Conservation (phyloP, 2,329 filamentous ascomycete genomes). For the Colletotrichum sp. region DNA sequence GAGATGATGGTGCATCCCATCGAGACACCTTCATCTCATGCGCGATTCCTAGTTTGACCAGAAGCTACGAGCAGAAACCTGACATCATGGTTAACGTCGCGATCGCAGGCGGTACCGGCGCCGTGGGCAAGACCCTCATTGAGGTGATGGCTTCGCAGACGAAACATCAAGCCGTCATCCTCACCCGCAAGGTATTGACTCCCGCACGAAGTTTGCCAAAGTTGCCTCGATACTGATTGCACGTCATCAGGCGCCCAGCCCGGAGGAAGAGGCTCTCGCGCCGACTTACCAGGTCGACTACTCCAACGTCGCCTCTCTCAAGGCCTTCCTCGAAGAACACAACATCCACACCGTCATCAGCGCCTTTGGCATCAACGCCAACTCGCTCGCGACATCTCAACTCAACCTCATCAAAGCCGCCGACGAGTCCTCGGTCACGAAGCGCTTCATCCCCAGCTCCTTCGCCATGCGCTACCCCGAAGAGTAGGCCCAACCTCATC, state of each 20-base stretch:
- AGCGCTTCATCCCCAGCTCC: conserved; percentile 46
- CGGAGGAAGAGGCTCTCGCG: background rate
- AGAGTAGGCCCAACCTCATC: conserved; percentile 27
- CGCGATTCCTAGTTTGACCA: too few relatives aligned
- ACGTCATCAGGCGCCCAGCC: background rate
- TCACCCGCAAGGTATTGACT: conserved; percentile 40
- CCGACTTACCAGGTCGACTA: background rate
- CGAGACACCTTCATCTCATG: rapidly evolving
- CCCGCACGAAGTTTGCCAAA: background rate
- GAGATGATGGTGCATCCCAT: rapidly evolving
- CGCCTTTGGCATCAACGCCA: conserved; percentile 36
- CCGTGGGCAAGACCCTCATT: conserved; percentile 50
- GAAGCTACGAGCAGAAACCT: background rate
- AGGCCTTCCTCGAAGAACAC: background rate
- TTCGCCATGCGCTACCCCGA: conserved; percentile 39
- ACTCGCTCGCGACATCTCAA: conserved; percentile 34
- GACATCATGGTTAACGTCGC: conserved; percentile 33
- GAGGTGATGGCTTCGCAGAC: conserved; percentile 40
- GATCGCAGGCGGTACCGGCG: conserved; percentile 50
- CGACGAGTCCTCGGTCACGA: conserved; percentile 38
- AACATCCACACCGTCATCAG: conserved; percentile 51
- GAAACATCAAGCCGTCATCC: conserved; percentile 41
- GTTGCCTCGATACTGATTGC: background rate
- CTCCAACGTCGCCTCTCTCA: background rate
- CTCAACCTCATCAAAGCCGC: conserved; percentile 49